Evolutionary conservation across 495 filamentous ascomycete species (phyloP), one percentile per base, ranked within the genome.

Genomic region (Penicillium angulare): DNA sequence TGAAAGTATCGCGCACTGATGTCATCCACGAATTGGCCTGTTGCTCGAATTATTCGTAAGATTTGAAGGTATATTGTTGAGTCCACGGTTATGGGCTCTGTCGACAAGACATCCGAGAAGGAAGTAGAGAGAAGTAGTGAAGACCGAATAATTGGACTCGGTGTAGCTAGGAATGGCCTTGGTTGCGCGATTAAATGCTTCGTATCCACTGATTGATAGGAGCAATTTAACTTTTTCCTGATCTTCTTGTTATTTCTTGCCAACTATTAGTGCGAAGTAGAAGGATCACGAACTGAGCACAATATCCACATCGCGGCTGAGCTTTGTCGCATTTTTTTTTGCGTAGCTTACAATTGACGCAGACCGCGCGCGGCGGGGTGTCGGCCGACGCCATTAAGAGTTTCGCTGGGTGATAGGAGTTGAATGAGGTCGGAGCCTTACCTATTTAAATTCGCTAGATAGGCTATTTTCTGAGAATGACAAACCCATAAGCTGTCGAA

Each of bases 311-410:
- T 5, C 50, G 45, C 12, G 69, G 71, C 12, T 62, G 35, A 1
- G 35, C 52, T 38, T 69, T 73, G 51, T 65, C 61, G 36, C 69
- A 75, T 38, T 63, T 67, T 45, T 72, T 69, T 53, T 75, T 75
- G 21, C 68, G 60, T 1, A 45, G 31, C 49, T 67, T 71, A 50
- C 71, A 75, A 22, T 49, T 66, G n/a, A 47, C 41, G 36, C 71
- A 74, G 7, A 54, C 60, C 1, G n/a, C 24, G 7, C 22, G 18
- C 23, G 4, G 22, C 40, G 16, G 33, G 13, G n/a, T n/a, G n/a
- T 21, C 24, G 23, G 18, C 20, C 2, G 22, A 23, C 23, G 20
- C 23, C 42, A 44, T 44, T 16, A 18, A 5, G 15, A 12, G 2
- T 32, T n/a, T n/a, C n/a, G 29, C 15, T 32, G 15, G 10, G 29